A percentile compares a stretch with the other conserved stretches of the same genome.
Evolutionary conservation across 2,329 filamentous ascomycete genomes (phyloP).

Genomic region (Lachnellula arida): DNA sequence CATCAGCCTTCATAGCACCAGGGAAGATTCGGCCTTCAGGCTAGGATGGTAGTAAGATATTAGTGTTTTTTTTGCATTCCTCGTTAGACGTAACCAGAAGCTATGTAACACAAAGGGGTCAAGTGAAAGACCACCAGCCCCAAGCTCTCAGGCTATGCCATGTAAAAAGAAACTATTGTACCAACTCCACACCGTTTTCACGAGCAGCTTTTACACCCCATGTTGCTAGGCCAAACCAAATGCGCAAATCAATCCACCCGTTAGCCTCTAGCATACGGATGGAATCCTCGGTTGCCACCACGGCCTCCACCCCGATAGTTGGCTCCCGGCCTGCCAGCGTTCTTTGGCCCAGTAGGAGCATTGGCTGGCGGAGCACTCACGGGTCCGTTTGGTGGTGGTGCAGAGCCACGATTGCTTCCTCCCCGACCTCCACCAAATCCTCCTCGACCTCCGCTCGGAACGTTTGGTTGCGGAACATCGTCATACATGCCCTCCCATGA

Average conservation of each 20-base stretch:
- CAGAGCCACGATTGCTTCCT: conserved; percentile 30
- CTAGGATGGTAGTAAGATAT: not conserved
- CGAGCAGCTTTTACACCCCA: not conserved
- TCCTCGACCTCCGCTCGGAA: conserved; percentile 31
- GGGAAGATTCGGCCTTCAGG: too few relatives aligned
- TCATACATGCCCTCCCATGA: conserved; percentile 99
- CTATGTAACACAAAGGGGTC: not conserved
- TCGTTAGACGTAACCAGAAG: not conserved
- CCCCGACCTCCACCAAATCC: conserved; percentile 22
- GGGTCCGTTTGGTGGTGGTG: conserved; percentile 31
- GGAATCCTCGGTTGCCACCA: conserved; percentile 70
- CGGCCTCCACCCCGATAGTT: conserved; percentile 91
- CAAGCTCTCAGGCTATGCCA: not conserved
- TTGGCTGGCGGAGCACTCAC: conserved; percentile 65
- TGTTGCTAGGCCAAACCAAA: not conserved
- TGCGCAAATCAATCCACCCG: not conserved
- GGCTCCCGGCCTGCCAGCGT: conserved; percentile 82
- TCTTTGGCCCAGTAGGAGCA: conserved; percentile 93
- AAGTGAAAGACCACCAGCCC: not conserved
- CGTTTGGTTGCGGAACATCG: conserved; percentile 79
- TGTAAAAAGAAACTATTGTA: not conserved
- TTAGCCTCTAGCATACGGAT: conserved; percentile 59
- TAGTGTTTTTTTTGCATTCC: not conserved
- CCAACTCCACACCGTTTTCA: not conserved
- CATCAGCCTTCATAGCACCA: too few relatives aligned